Evolutionary conservation across 495 filamentous ascomycete species (phyloP), one percentile per base, ranked within the genome.

Genomic region (Neohortaea acidophila): DNA sequence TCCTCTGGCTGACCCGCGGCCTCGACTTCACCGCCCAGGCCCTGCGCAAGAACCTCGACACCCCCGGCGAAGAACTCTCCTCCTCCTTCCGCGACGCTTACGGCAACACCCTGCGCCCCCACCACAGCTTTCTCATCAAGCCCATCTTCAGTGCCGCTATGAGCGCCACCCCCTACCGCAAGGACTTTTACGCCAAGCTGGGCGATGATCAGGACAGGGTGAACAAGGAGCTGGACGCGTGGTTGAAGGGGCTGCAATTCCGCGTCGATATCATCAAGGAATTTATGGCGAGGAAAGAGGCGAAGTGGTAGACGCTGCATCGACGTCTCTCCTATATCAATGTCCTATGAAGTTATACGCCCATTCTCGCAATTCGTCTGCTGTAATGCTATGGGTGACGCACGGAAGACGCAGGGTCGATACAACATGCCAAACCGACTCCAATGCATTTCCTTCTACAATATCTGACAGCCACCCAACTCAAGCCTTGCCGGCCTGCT

Each of bases 71-170:
- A 51, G 85, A 96, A 60, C 81, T 96, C 44, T 67, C 77, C 20
- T 61, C 66, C 41, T 94, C 85, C 37, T 97, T 97, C 76, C 78
- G 81, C 49, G 60, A 55, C 39, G 82, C 89, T 44, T 97, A 96
- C 64, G 70, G 64, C 51, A 61, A 58, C 39, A 91, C 87, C 38
- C 81, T 97, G 51, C 92, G 87, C 64, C 79, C 75, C 20, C 79
- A 94, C 65, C 89, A 97, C 69, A 71, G 65, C 48, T 79, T 89
- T 59, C 33, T 94, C 21, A 64, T 93, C 33, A 92, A 85, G 65
- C 81, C 81, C 39, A 67, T 93, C 49, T 94, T 94, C 68, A 77
- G 68, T 47, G 76, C 83, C 39, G 89, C 91, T 47, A 93, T 96
- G 84, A 69, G 70, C 44, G 85, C 84, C 7, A 85, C 79, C 49